These are phyloP conservation scores for Aspergillus hiratsukae DNA, from an alignment of 2,329 filamentous ascomycete genomes.

Conservation along the genomic window DNA sequence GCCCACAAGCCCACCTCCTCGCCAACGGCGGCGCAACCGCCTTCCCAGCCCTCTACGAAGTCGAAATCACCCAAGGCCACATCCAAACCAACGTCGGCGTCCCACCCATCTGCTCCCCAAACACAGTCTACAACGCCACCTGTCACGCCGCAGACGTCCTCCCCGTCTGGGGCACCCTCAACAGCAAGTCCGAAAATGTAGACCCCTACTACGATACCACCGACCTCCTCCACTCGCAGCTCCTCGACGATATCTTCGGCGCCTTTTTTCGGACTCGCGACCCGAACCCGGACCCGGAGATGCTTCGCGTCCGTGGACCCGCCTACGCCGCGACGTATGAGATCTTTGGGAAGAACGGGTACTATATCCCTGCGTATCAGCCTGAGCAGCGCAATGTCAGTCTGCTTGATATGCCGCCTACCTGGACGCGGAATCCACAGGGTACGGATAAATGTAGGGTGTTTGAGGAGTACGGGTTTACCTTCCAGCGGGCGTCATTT, in stretches of 20 bases:
- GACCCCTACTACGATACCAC: constrained; percentile 17
- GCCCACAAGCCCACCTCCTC: constrained; percentile 8
- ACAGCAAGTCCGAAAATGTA: constrained; percentile 19
- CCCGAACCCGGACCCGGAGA: constrained; percentile 19
- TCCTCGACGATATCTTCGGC: constrained; percentile 22
- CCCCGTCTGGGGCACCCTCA: constrained; percentile 24
- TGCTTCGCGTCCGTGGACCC: constrained; percentile 15
- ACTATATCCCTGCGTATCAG: constrained; percentile 11
- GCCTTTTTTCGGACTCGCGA: constrained; percentile 17
- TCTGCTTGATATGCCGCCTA: constrained; percentile 15
- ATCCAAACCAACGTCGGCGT: constrained; percentile 11
- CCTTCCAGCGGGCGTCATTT: constrained; percentile 18
- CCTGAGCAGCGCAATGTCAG: constrained; percentile 7
- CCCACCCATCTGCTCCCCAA: constrained; percentile 21
- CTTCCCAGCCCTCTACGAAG: constrained; percentile 19
- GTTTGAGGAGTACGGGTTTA: constrained; percentile 22
- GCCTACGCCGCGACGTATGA: constrained; percentile 16
- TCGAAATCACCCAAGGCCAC: constrained; percentile 21
- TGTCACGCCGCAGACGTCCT: constrained; percentile 25
- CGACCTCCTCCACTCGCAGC: constrained; percentile 20
- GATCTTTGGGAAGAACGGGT: constrained; percentile 11
- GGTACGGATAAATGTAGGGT: constrained; percentile 16
- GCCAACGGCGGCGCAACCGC: not conserved
- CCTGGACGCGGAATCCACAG: constrained; percentile 8
- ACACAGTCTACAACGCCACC: constrained; percentile 21